Evolutionary conservation across 1,284 basidiomycete species (phyloP).

Genomic region (Cutaneotrichosporon curvatum): DNA sequence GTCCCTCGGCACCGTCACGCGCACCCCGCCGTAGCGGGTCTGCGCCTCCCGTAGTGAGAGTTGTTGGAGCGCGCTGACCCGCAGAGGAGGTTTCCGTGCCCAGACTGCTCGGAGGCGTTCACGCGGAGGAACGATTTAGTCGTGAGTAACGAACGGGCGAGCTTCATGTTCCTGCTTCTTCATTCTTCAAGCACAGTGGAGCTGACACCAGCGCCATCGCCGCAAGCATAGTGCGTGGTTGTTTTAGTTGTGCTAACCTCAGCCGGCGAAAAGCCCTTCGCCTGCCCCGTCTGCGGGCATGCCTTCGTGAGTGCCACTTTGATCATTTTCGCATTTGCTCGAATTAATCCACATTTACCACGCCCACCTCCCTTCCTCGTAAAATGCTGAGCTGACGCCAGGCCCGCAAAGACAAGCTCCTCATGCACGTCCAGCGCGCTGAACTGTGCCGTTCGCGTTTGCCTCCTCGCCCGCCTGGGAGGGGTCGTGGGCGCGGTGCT

Average conservation of each 20-base stretch:
- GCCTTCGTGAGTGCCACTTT: slow-evolving; percentile 11
- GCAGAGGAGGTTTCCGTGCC: slow-evolving; percentile 13
- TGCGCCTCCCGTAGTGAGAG: too few relatives aligned
- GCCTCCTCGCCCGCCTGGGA: slow-evolving; percentile 9
- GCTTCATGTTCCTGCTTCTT: background rate
- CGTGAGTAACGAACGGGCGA: slow-evolving; percentile 4
- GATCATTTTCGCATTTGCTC: too few relatives aligned
- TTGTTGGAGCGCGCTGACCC: slow-evolving; percentile 1
- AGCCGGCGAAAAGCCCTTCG: slow-evolving; percentile 20
- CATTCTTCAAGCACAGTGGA: background rate
- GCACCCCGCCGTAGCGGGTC: too few relatives aligned
- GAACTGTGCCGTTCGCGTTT: slow-evolving; percentile 14
- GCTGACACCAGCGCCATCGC: slow-evolving; percentile 15
- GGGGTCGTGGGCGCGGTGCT: slow-evolving; percentile 2
- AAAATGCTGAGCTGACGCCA: slow-evolving; percentile 5
- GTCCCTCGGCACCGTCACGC: too few relatives aligned
- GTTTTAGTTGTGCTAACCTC: background rate
- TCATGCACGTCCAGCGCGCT: slow-evolving; percentile 19
- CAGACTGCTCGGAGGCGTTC: slow-evolving; percentile 18
- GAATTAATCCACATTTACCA: too few relatives aligned
- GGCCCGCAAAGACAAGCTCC: slow-evolving; percentile 22
- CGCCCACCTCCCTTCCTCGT: background rate
- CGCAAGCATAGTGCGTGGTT: slow-evolving; percentile 16
- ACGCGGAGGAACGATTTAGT: slow-evolving; percentile 18
- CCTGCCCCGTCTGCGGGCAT: slow-evolving; percentile 12